Base-by-base conservation (phyloP, 805 yeast genomes). In the Sporopachydermia quercuum region DNA sequence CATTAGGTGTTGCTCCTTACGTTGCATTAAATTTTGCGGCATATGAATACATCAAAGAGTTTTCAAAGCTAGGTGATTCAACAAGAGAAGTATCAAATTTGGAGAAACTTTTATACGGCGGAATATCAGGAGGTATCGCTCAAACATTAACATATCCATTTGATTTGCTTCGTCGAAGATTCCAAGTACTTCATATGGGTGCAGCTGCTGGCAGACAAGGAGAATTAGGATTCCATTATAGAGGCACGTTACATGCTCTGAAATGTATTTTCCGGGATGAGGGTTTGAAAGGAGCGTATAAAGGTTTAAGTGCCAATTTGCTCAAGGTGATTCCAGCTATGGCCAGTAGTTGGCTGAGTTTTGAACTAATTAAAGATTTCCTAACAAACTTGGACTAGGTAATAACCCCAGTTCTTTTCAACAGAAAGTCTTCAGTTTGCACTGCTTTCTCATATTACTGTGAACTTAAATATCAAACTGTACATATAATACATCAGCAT, bases 1-100 rank as follows among this genome's bases (percentile, higher is more conserved):
- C 87, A 1, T 60, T 83, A 42, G 96, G 97, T 1, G 96, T 91
- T 15, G 96, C 95, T 1, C 96, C 97, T 1, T 91, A 87, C 53
- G 96, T 85, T 19, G 95, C 95, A 3, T 70, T 89, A 39, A 89
- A 87, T 58, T 89, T 89, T 55, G 79, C 95, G 2, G 75, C 85
- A 37, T 89, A 87, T 62, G 97, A 91, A 53, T 75, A 71, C 44
- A 53, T 86, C 47, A 74, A 86, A 45, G 91, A 78, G 43, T 52
- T 62, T 40, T 60, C 53, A 54, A 59, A 62, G 49, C 66, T 49
- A 49, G 61, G 47, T 14, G 57, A 56, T 13, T 41, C 48, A 17
- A 45, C 46, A 15, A 11, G 18, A n/a, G 49, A 41, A 34, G 63
- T 52, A 38, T 54, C 58, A 41, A 74, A 78, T 3, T 46, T 60